A percentile compares a stretch with the other conserved stretches of the same genome.
Conservation (phyloP, 176 grass and related monocot genomes). For the Avena sativa region DNA sequence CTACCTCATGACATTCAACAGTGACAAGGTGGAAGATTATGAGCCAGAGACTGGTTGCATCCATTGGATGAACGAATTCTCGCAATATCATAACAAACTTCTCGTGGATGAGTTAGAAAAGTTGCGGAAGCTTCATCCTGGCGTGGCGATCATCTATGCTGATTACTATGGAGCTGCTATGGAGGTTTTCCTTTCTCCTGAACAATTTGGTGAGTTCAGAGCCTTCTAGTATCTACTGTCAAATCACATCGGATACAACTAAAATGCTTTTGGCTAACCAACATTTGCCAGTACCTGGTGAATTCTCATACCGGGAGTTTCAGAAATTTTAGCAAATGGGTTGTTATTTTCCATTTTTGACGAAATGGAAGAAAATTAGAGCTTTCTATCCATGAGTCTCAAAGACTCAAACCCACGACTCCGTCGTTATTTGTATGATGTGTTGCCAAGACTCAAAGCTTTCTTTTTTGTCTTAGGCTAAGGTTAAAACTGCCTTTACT, state of each 20-base stretch:
- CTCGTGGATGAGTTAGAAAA: conserved; percentile 53
- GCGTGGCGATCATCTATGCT: conserved; percentile 65
- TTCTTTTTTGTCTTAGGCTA: background rate
- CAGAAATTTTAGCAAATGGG: background rate
- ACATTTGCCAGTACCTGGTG: background rate
- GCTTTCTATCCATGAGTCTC: background rate
- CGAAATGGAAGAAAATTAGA: background rate
- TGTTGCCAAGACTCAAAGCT: background rate
- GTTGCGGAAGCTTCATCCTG: conserved; percentile 53
- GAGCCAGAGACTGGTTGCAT: conserved; percentile 75
- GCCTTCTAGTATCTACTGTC: background rate
- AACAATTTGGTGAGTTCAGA: conserved; percentile 61
- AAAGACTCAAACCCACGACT: background rate
- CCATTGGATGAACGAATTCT: conserved; percentile 75
- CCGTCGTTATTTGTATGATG: background rate
- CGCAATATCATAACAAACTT: conserved; percentile 66
- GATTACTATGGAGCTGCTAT: conserved; percentile 80
- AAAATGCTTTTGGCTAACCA: background rate
- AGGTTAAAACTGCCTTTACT: background rate
- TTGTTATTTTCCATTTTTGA: background rate
- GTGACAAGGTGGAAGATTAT: conserved; percentile 59
- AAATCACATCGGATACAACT: conserved; percentile 16
- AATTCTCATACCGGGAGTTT: background rate
- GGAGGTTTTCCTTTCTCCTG: conserved; percentile 58
- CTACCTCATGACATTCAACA: conserved; percentile 66